Evolutionary conservation across 2,329 filamentous ascomycete genomes (phyloP).

Genomic region (Myrmaecium sp.): DNA sequence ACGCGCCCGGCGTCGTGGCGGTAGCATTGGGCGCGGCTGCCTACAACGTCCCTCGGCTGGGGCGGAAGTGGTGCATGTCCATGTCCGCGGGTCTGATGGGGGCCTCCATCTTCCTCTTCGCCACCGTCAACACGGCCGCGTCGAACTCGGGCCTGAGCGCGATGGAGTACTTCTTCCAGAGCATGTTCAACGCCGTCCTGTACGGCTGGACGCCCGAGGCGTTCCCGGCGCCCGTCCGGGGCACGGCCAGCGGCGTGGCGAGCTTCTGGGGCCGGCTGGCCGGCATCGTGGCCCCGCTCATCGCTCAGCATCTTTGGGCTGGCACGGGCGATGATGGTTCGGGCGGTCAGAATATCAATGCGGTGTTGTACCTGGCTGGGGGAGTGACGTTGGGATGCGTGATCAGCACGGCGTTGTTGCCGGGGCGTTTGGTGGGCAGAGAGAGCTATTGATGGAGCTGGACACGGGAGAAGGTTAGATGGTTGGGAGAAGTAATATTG

Average conservation of each 20-base stretch:
- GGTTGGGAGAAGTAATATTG: too few relatives aligned
- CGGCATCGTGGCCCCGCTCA: conserved; percentile 40
- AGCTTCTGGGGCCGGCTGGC: conserved; percentile 43
- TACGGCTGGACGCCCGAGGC: conserved; percentile 36
- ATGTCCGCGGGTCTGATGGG: conserved; percentile 27
- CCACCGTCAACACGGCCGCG: conserved; percentile 26
- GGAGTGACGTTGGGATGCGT: conserved; percentile 37
- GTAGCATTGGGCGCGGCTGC: conserved; percentile 31
- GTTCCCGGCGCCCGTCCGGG: conserved; percentile 33
- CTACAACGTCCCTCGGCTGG: conserved; percentile 28
- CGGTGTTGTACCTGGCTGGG: conserved; percentile 39
- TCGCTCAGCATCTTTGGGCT: conserved; percentile 30
- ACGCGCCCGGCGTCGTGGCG: conserved; percentile 34
- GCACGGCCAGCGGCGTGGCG: conserved; percentile 37
- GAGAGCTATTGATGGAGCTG: too few relatives aligned
- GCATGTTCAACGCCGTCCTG: conserved; percentile 34
- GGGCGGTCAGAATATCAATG: conserved; percentile 26
- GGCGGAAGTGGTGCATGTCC: conserved; percentile 29
- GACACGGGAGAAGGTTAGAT: too few relatives aligned
- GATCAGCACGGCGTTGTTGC: conserved; percentile 32
- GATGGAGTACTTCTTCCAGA: conserved; percentile 37
- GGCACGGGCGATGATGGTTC: conserved; percentile 6
- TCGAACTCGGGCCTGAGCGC: conserved; percentile 32
- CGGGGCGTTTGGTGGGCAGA: conserved; percentile 19
- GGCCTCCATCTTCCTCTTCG: conserved; percentile 28